These are phyloP conservation scores for Pichia sp. DNA, from an alignment of 1,139 yeast species.

Conservation along the genomic window DNA sequence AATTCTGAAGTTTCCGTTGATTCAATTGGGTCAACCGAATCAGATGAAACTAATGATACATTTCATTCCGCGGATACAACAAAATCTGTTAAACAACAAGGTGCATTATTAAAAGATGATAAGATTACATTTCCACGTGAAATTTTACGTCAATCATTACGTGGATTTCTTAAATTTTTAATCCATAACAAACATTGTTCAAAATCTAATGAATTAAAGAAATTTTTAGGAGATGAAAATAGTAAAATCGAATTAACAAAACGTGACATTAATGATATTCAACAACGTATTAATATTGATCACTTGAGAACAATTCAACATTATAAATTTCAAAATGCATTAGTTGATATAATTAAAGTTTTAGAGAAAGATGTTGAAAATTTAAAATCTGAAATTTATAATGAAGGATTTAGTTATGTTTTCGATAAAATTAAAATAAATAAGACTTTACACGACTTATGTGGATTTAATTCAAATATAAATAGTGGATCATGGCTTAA, in stretches of 20 bases:
- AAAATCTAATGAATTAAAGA: conserved; percentile 42
- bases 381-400: conserved; percentile 45
- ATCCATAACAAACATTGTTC: conserved; percentile 44
- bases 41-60: conserved; percentile 4
- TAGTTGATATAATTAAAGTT: conserved; percentile 41
- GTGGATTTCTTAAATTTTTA: conserved; percentile 62
- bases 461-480: conserved; percentile 9
- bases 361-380: conserved; percentile 47
- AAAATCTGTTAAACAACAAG: not conserved
- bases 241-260: conserved; percentile 31
- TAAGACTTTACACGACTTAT: conserved; percentile 47
- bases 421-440: conserved; percentile 59
- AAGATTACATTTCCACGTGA: conserved; percentile 45
- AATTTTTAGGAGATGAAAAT: conserved; percentile 46
- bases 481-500: conserved; percentile 6
- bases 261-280: conserved; percentile 49
- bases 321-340: conserved; percentile 64
- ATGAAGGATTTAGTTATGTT: conserved; percentile 37
- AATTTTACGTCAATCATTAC: conserved; percentile 63
- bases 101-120: not conserved
- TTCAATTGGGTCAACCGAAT: conserved; percentile 5
- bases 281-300: conserved; percentile 55
- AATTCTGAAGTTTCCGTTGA: not conserved
- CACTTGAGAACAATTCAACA: conserved; percentile 56
- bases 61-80: conserved; percentile 9